Base-by-base conservation (phyloP, 225 moss, liverwort and hornwort species). In the Pseudoscleropodium purum region DNA sequence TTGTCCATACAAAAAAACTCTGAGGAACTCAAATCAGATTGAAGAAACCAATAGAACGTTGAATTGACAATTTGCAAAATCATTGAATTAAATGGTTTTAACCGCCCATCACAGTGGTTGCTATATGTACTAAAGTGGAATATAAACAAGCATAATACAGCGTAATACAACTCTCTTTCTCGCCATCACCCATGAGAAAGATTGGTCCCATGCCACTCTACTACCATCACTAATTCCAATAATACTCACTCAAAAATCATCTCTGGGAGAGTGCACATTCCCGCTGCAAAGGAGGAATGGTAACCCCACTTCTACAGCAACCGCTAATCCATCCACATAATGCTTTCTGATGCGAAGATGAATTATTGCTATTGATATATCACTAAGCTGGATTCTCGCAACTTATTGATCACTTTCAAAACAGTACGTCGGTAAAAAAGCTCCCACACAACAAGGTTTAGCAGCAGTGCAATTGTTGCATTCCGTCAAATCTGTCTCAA, bases 281-380 rank as follows among this genome's bases (percentile, higher is more conserved):
- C 37, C 47, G 81, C 69, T 87, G 20, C 26, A 87, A 87, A 60
- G 51, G 72, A 86, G 75, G 76, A 54, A 49, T 82, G 47, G 26
- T 75, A 79, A 78, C n/a, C 70, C 64, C 75, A 86, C 83, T 87
- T 56, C 63, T 82, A 83, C 85, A 29, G 66, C 52, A 61, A n/a
- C 62, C 75, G 61, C 85, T 61, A 29, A 81, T 75, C 75, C 81
- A 79, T 90, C 75, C 85, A 85, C 74, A 84, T 87, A 84, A 84
- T 90, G 81, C 91, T 66, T 89, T 89, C 80, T 80, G 89, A 75
- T 65, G 89, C 66, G 75, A 81, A 85, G 63, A n/a, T 80, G 81
- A 90, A 79, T 60, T 72, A 51, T 25, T 84, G 57, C 23, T 86
- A 70, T 52, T 57, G 69, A 52, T 70, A 74, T 69, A 86, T 56